Evolutionary conservation across 2,329 filamentous ascomycete species (phyloP).

Genomic region (Didymella glomerata): DNA sequence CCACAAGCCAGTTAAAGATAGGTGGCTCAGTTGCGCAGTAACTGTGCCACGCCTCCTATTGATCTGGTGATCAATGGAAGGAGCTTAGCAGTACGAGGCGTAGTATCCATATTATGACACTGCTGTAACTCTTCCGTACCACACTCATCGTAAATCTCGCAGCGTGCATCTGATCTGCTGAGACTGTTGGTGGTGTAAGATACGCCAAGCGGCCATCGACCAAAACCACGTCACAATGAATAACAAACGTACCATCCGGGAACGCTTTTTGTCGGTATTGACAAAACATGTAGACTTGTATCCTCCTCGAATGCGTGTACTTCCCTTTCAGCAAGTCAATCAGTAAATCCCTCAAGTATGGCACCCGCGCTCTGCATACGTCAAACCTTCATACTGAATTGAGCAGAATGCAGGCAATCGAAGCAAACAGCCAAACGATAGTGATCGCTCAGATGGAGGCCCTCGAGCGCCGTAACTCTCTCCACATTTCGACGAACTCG

Average conservation of each 20-base stretch:
- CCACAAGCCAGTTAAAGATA: not conserved
- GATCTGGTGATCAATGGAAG: not conserved
- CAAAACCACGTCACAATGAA: not conserved
- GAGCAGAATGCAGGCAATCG: not conserved
- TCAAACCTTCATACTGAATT: not conserved
- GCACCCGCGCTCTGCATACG: not conserved
- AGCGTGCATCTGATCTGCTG: not conserved
- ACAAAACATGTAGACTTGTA: not conserved
- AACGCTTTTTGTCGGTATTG: not conserved
- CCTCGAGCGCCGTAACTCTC: not conserved
- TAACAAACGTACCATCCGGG: not conserved
- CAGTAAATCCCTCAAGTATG: not conserved
- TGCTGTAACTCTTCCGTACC: not conserved
- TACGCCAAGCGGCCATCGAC: not conserved
- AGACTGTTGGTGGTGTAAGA: not conserved
- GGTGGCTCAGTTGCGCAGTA: not conserved
- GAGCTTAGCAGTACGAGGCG: not conserved
- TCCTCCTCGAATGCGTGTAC: not conserved
- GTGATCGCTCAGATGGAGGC: not conserved
- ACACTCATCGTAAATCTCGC: not conserved
- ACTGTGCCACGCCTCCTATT: not conserved
- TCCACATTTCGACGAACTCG: not conserved
- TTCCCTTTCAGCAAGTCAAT: not conserved
- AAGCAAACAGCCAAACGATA: not conserved
- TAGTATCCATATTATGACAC: not conserved